Evolutionary conservation across 106 monocot species (phyloP), one percentile per base, ranked within the genome.

Genomic region (Acorus calamus): DNA sequence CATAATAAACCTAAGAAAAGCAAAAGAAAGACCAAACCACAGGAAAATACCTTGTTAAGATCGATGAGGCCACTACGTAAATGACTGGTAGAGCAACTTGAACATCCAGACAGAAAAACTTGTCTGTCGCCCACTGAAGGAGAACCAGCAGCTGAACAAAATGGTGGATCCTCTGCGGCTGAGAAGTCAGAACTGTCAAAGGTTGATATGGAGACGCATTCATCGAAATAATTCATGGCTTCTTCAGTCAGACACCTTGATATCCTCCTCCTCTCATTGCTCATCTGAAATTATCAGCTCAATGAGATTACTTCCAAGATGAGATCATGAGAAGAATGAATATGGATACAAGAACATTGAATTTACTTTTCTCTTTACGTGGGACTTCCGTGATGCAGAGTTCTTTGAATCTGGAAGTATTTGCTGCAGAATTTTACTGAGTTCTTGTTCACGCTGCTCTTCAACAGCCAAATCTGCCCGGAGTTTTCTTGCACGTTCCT

Each of bases 141-240:
- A 11, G 67, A 47, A 14, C 28, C 58, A 70, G 46, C 57, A 56
- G 49, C 49, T 6, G 47, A 64, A 14, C 46, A 61, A 7, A 49
- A 71, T 51, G 60, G 65, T 50, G 66, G 81, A 63, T 92, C 92
- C 46, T 92, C 92, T 41, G 69, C 54, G 14, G 87, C 81, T 50
- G 92, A 92, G 58, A 87, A 72, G 62, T 92, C 92, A 53, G 87
- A 79, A 43, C 84, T 77, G 70, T 87, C 92, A 65, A 92, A 81
- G 42, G 83, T 92, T 57, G 92, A 81, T 56, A 92, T 77, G 7
- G 87, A 92, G 3, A 92, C 86, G 60, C 92, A 87, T 79, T 92
- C 92, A 72, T 92, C 92, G 68, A 87, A 91, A 75, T 92, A 92
- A 70, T 73, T 87, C 69, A 87, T 71, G 7, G 92, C 87, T 71